Conservation (phyloP, 2,329 filamentous ascomycete genomes). For the Colletotrichum echinochloae region DNA sequence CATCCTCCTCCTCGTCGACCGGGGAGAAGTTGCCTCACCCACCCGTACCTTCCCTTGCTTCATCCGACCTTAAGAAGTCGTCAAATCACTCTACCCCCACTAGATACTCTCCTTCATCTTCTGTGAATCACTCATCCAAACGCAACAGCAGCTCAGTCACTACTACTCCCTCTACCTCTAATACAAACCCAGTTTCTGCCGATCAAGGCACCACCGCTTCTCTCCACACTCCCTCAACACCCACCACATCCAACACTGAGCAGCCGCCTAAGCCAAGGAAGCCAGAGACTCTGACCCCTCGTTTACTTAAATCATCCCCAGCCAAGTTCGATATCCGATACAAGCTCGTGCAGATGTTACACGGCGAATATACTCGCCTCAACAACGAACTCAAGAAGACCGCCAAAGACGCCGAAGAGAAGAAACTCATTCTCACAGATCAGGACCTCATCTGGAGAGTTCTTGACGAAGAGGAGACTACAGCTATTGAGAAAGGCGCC, state of each 20-base stretch:
- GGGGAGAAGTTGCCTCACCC: constrained; percentile 21
- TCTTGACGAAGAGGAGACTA: constrained; percentile 82
- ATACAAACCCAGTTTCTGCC: constrained; percentile 13
- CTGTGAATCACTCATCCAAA: constrained; percentile 26
- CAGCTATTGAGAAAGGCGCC: constrained; percentile 72
- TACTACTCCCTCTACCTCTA: constrained; percentile 23
- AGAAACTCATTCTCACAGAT: constrained; percentile 68
- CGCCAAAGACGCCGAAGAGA: constrained; percentile 60
- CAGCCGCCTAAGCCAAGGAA: constrained; percentile 46
- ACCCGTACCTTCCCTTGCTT: constrained; percentile 30
- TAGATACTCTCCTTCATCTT: constrained; percentile 33
- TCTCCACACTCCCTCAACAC: constrained; percentile 22
- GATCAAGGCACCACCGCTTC: constrained; percentile 12
- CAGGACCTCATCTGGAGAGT: constrained; percentile 76
- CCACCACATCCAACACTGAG: constrained; percentile 35
- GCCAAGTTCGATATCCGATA: constrained; percentile 68
- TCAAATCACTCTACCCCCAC: constrained; percentile 24
- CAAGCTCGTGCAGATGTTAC: constrained; percentile 71
- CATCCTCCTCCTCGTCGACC: background rate
- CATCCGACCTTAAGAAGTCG: constrained; percentile 24
- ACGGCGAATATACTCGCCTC: constrained; percentile 74
- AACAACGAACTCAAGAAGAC: constrained; percentile 72
- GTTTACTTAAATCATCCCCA: constrained; percentile 69
- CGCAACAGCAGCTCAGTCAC: constrained; percentile 25
- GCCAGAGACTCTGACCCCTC: constrained; percentile 73